Percentiles rank a stretch among this genome's conserved stretches.
phyloP scores from a whole-genome alignment of 1,284 basidiomycete genomes.

The Dichomitus squalens region DNA sequence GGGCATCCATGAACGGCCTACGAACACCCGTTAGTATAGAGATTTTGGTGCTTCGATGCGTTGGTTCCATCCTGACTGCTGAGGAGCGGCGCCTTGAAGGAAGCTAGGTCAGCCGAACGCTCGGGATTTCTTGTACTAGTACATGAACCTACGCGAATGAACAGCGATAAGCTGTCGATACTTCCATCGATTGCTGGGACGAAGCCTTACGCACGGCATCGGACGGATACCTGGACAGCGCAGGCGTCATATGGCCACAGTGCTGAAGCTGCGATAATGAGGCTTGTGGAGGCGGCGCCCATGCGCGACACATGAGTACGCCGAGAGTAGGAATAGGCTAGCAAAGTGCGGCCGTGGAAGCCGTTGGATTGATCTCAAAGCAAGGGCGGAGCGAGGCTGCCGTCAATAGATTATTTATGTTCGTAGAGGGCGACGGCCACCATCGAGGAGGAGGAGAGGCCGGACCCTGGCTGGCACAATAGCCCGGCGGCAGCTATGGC shows the following conservation, averaged over 20 bases:
- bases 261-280: neutral
- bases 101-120: neutral
- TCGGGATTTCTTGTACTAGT: neutral
- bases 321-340: neutral
- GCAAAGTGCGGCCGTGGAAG: neutral
- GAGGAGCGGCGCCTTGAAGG: neutral
- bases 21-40: too few relatives aligned
- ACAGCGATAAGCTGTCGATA: slow-evolving; percentile 1
- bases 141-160: slow-evolving; percentile 6
- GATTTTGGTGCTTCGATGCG: neutral
- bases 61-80: neutral
- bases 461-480: neutral
- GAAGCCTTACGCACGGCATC: slow-evolving; percentile 1
- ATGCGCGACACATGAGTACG: slow-evolving; percentile 4
- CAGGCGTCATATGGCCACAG: slow-evolving; percentile 2
- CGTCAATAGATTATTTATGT: neutral
- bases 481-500: neutral
- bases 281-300: neutral
- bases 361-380: too few relatives aligned
- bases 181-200: slow-evolving; percentile 2
- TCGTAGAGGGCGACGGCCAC: neutral
- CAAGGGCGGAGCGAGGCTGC: too few relatives aligned
- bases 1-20: too few relatives aligned
- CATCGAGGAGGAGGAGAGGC: neutral
- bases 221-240: neutral